phyloP scores from a whole-genome alignment of 1,139 yeast genomes.

The Lodderomyces jiufengensis region DNA sequence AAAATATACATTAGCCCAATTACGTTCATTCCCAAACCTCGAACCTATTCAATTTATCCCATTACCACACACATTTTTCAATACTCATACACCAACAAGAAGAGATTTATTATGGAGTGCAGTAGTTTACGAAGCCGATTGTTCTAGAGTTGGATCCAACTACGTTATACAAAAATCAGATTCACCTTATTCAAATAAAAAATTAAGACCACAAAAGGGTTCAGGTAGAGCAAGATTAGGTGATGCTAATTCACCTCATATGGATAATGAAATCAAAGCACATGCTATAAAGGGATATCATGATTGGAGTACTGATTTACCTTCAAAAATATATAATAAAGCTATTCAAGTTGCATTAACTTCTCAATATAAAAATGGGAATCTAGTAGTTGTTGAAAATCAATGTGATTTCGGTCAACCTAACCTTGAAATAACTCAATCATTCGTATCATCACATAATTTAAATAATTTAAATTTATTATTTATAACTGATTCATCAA shows the following conservation, averaged over 20 bases:
- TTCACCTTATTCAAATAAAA: conserved; percentile 80
- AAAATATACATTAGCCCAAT: conserved; percentile 71
- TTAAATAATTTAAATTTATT: conserved; percentile 56
- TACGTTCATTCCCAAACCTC: conserved; percentile 82
- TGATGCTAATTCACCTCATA: conserved; percentile 90
- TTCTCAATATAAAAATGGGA: conserved; percentile 73
- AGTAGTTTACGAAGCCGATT: conserved; percentile 87
- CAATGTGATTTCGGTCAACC: conserved; percentile 15
- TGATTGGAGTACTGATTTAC: conserved; percentile 83
- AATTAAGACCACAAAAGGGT: conserved; percentile 88
- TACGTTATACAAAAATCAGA: conserved; percentile 84
- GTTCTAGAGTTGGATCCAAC: conserved; percentile 83
- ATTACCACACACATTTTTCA: conserved; percentile 60
- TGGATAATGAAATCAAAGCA: conserved; percentile 88
- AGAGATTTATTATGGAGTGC: conserved; percentile 94
- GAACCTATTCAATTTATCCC: conserved; percentile 81
- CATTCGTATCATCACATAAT: conserved; percentile 51
- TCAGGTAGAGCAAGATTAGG: conserved; percentile 95
- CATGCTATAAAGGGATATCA: conserved; percentile 89
- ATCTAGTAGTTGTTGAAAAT: conserved; percentile 61
- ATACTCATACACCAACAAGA: conserved; percentile 63
- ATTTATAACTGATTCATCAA: conserved; percentile 54
- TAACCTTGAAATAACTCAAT: conserved; percentile 29
- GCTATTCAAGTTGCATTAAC: conserved; percentile 84
- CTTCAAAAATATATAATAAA: conserved; percentile 63